Evolutionary conservation across 345 rosid genomes (phyloP).

Genomic region (Lenwebbia sp.): DNA sequence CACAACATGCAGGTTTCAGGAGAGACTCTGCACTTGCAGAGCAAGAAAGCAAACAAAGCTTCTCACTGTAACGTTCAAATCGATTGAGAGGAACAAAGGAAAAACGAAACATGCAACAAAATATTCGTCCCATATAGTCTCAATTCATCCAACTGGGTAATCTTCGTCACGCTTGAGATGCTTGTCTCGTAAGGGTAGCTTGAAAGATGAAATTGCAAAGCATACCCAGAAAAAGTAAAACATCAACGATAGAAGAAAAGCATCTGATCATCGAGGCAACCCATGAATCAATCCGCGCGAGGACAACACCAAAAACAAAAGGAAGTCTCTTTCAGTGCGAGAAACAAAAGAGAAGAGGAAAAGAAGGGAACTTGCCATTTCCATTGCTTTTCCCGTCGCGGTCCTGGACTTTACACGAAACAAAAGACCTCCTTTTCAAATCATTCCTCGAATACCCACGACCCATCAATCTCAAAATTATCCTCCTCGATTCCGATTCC

Average conservation of each 20-base stretch:
- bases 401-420: constrained; percentile 38
- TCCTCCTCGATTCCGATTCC: constrained; percentile 22
- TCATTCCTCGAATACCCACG: background rate
- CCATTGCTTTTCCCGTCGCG: constrained; percentile 40
- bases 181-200: background rate
- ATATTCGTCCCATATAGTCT: background rate
- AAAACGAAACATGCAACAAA: background rate
- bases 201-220: background rate
- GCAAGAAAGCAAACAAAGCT: background rate
- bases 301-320: background rate
- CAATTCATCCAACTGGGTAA: background rate
- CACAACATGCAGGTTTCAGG: background rate
- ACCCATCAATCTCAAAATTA: constrained; percentile 6
- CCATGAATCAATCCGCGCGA: background rate
- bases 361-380: constrained; percentile 26
- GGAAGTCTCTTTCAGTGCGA: background rate
- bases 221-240: background rate
- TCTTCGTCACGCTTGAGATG: background rate
- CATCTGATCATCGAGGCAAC: background rate
- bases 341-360: background rate
- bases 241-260: background rate
- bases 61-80: background rate
- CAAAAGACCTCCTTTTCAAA: constrained; percentile 8
- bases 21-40: background rate
- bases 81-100: background rate